Percentiles rank a stretch among this genome's conserved stretches.
These are phyloP conservation scores for Orbilia blumenaviensis DNA, from an alignment of 2,329 filamentous ascomycete species.

Conservation along the genomic window DNA sequence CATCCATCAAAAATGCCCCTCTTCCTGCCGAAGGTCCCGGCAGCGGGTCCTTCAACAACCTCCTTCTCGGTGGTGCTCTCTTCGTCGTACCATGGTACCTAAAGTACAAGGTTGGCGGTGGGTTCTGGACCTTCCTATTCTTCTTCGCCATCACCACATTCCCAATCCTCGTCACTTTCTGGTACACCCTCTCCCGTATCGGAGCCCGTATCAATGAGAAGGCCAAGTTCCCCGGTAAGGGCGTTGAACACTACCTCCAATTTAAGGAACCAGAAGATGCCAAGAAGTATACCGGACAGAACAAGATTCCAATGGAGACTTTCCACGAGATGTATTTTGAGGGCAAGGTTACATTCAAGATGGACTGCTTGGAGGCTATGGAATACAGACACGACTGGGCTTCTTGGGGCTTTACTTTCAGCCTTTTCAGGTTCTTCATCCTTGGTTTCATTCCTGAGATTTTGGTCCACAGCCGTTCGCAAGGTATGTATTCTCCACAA, in stretches of 20 bases:
- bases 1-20: conserved; percentile 91
- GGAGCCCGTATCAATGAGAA: conserved; percentile 94
- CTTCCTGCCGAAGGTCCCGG: conserved; percentile 88
- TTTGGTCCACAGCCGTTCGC: conserved; percentile 89
- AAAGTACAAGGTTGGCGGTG: conserved; percentile 83
- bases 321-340: conserved; percentile 99
- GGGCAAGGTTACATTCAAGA: conserved; percentile 93
- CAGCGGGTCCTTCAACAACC: conserved; percentile 86
- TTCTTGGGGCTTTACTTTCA: conserved; percentile 87
- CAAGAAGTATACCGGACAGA: conserved; percentile 76
- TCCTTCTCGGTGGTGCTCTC: conserved; percentile 75
- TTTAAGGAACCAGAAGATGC: conserved; percentile 73
- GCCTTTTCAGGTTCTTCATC: conserved; percentile 87
- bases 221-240: conserved; percentile 82
- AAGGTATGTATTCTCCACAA: conserved; percentile 67
- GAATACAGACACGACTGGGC: conserved; percentile 98
- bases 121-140: conserved; percentile 86
- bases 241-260: conserved; percentile 87
- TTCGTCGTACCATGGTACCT: conserved; percentile 78
- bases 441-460: conserved; percentile 88
- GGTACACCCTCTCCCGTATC: conserved; percentile 79
- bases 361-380: conserved; percentile 84
- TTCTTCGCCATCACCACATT: conserved; percentile 80
- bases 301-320: conserved; percentile 87
- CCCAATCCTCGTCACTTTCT: conserved; percentile 83